phyloP scores from a whole-genome alignment of 2,329 filamentous ascomycete genomes.

The Monosporascus sp. region DNA sequence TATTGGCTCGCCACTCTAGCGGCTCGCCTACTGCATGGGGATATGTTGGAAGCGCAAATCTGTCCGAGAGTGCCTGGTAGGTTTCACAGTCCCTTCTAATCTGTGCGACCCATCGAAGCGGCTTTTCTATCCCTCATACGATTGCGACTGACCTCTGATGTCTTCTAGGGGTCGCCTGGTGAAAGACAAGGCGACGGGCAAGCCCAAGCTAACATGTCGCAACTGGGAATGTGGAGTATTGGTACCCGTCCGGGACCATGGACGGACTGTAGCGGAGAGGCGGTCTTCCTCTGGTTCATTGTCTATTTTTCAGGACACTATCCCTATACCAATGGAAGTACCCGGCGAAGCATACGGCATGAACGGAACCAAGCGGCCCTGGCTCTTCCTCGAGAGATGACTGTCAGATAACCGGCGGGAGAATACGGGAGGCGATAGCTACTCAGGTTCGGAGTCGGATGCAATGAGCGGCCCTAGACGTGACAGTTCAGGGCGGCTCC shows the following conservation, averaged over 20 bases:
- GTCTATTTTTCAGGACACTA: conserved; percentile 26
- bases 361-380: conserved; percentile 20
- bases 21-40: conserved; percentile 54
- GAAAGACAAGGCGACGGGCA: conserved; percentile 60
- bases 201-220: conserved; percentile 71
- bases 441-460: too few species aligned
- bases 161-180: conserved; percentile 66
- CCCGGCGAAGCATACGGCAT: conserved; percentile 28
- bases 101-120: background rate
- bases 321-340: conserved; percentile 39
- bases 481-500: too few species aligned
- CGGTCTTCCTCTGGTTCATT: conserved; percentile 6
- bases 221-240: conserved; percentile 97
- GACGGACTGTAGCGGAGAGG: conserved; percentile 5
- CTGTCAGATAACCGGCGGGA: background rate
- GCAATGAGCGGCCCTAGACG: too few species aligned
- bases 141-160: conserved; percentile 4
- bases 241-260: conserved; percentile 46
- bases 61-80: conserved; percentile 90
- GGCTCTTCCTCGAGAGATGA: conserved; percentile 25
- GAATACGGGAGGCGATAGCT: too few species aligned
- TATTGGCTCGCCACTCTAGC: conserved; percentile 38
- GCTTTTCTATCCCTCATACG: background rate
- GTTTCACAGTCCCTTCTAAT: conserved; percentile 21
- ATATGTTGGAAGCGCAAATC: conserved; percentile 86